These are phyloP conservation scores for Nakazawaea peltata DNA, from an alignment of 805 yeast genomes.

Conservation along the genomic window DNA sequence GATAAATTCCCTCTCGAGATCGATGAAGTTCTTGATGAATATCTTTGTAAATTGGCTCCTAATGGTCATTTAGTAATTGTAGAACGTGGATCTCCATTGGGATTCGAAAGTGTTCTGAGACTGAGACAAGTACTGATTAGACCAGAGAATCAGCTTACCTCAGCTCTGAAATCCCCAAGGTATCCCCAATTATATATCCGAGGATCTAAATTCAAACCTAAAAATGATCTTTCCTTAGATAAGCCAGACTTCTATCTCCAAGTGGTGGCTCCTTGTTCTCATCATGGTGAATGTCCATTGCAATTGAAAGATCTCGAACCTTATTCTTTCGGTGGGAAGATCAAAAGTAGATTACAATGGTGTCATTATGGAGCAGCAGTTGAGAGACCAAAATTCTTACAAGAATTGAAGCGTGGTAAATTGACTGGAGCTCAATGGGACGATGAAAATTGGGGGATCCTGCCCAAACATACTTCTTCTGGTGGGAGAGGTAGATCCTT, in stretches of 20 bases:
- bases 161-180: constrained; percentile 34
- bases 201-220: constrained; percentile 37
- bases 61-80: constrained; percentile 72
- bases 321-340: constrained; percentile 47
- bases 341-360: constrained; percentile 42
- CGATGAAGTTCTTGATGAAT: constrained; percentile 54
- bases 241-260: constrained; percentile 42
- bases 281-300: constrained; percentile 79
- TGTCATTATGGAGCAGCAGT: constrained; percentile 70
- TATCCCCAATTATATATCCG: constrained; percentile 63
- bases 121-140: constrained; percentile 89
- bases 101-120: constrained; percentile 81
- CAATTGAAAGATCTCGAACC: constrained; percentile 70
- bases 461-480: constrained; percentile 35
- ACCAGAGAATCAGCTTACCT: constrained; percentile 58
- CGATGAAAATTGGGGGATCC: constrained; percentile 45
- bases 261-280: constrained; percentile 85
- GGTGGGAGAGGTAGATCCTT: constrained; percentile 76
- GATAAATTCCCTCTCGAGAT: constrained; percentile 64
- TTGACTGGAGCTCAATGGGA: constrained; percentile 69
- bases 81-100: constrained; percentile 86
- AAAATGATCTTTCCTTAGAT: constrained; percentile 23
- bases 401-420: constrained; percentile 81
- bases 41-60: constrained; percentile 59
- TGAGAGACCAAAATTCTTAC: constrained; percentile 67